Conservation (phyloP, 192 early-diverging fungal genomes). For the Backusella tuberculispora region DNA sequence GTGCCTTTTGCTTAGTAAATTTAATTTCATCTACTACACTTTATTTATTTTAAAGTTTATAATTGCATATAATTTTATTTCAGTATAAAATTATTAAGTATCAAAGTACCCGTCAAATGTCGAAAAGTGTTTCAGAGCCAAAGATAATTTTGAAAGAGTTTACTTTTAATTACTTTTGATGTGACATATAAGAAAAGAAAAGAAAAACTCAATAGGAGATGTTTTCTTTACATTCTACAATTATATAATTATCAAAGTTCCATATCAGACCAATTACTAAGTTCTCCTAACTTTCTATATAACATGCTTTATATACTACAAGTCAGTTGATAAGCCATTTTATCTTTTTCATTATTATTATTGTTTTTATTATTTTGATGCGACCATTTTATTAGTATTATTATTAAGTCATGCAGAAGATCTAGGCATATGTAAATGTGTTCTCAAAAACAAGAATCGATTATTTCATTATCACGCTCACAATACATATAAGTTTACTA, state of each 20-base stretch:
- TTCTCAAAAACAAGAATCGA: slow-evolving; percentile 3
- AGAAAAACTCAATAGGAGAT: neutral
- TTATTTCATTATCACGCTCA: slow-evolving; percentile 5
- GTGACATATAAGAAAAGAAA: neutral
- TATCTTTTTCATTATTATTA: neutral
- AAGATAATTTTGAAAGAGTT: neutral
- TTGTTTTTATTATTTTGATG: neutral
- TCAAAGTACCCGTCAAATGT: neutral
- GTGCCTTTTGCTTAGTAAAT: neutral
- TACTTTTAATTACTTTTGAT: neutral
- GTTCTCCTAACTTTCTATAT: neutral
- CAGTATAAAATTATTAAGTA: neutral
- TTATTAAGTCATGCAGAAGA: slow-evolving; percentile 14
- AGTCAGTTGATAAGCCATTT: neutral
- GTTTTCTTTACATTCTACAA: neutral
- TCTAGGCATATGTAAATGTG: slow-evolving; percentile 1
- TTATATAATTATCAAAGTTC: neutral
- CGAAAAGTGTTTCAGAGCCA: neutral
- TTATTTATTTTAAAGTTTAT: neutral
- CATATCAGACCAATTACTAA: slow-evolving; percentile 2
- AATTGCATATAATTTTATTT: slow-evolving; percentile 2
- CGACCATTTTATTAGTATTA: neutral
- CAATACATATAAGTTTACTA: neutral
- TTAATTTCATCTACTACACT: neutral
- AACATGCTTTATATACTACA: neutral